Percentiles rank a stretch among this genome's conserved stretches.
phyloP scores from a whole-genome alignment of 1,139 yeast genomes.

The Wickerhamomyces sp. region DNA sequence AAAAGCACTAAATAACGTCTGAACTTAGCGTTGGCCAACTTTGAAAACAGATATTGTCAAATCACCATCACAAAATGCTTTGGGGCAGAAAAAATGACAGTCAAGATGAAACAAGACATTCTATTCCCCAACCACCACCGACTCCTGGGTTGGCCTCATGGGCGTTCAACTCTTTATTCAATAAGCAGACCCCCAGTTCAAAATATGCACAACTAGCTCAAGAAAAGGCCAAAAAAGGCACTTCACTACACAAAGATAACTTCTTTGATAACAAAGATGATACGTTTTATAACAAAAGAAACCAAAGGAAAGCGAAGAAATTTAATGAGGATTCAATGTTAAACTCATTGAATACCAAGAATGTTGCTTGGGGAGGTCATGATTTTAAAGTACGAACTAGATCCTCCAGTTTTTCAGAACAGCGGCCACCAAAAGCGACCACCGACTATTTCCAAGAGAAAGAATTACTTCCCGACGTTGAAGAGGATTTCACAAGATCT shows the following conservation, averaged over 20 bases:
- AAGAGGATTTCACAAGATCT: constrained; percentile 1
- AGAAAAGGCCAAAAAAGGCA: constrained; percentile 2
- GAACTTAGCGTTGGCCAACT: background rate
- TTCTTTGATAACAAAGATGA: constrained; percentile 9
- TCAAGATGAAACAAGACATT: background rate
- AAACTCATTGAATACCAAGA: constrained; percentile 6
- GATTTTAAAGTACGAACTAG: constrained; percentile 6
- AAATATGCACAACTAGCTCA: constrained; percentile 13
- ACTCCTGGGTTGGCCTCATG: constrained; percentile 24
- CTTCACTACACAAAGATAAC: constrained; percentile 1
- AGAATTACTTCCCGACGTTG: constrained; percentile 8
- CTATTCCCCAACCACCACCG: constrained; percentile 11
- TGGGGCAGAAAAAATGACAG: constrained; percentile 1
- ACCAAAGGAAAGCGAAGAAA: background rate
- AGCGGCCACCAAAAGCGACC: background rate
- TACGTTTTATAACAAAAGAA: constrained; percentile 15
- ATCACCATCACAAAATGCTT: background rate
- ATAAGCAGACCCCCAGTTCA: constrained; percentile 20
- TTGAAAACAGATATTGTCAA: background rate
- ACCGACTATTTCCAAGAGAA: constrained; percentile 8
- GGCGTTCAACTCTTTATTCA: constrained; percentile 23
- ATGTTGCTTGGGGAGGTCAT: constrained; percentile 16
- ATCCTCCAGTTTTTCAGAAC: constrained; percentile 9
- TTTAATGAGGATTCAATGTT: constrained; percentile 6
- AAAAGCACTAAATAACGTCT: no score